Conservation (phyloP, 208 protist genomes). For the Endotrypanum monterogeii region DNA sequence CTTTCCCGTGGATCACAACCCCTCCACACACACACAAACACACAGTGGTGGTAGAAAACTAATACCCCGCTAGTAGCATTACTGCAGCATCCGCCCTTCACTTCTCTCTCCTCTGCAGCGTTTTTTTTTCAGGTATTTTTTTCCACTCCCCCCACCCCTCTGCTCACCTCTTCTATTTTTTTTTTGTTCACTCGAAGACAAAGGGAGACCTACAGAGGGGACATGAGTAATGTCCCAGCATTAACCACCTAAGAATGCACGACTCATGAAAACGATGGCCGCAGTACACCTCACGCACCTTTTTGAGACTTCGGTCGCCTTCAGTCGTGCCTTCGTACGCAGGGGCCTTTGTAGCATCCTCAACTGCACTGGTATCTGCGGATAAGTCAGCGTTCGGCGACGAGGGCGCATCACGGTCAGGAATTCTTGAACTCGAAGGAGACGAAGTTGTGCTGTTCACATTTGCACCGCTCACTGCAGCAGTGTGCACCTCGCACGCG, state of each 20-base stretch:
- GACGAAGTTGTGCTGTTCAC: not conserved
- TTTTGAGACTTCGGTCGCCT: not conserved
- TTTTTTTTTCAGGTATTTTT: not conserved
- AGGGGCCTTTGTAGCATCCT: not conserved
- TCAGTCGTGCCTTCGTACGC: not conserved
- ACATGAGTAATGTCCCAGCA: constrained; percentile 29
- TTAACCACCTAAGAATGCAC: constrained; percentile 35
- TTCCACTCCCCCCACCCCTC: not conserved
- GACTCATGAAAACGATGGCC: constrained; percentile 36
- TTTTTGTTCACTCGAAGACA: constrained; percentile 15
- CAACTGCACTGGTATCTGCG: too few relatives aligned
- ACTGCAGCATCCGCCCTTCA: too few relatives aligned
- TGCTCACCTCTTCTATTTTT: too few relatives aligned
- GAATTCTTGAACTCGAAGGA: not conserved
- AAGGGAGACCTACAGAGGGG: constrained; percentile 38
- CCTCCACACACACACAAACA: too few relatives aligned
- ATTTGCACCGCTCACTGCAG: not conserved
- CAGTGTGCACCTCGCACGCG: not conserved
- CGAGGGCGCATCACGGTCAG: not conserved
- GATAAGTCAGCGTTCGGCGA: too few relatives aligned
- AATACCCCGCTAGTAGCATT: too few relatives aligned
- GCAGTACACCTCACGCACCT: constrained; percentile 31
- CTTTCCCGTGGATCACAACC: too few relatives aligned
- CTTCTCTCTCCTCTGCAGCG: too few relatives aligned
- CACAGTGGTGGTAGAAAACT: too few relatives aligned